These are phyloP conservation scores for Amanita pallidorosea DNA, from an alignment of 768 basidiomycete species.

Conservation along the genomic window DNA sequence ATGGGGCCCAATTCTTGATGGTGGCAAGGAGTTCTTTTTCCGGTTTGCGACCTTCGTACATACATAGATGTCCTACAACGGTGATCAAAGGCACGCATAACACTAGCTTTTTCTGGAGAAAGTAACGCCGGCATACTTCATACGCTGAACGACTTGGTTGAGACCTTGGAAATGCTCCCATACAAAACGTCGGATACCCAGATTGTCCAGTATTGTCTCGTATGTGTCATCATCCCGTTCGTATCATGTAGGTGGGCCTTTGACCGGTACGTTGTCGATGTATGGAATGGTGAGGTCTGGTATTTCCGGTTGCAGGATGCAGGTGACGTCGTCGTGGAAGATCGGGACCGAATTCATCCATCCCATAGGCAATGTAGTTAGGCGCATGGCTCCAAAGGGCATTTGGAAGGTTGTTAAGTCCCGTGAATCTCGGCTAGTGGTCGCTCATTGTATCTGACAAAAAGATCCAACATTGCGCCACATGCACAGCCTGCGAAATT, in stretches of 20 bases:
- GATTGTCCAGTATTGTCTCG: neutral
- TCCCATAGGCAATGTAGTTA: too few relatives aligned
- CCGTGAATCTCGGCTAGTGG: neutral
- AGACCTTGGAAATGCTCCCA: conserved; percentile 26
- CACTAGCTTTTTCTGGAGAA: conserved; percentile 10
- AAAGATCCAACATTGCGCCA: neutral
- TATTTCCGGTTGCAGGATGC: neutral
- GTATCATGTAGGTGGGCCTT: neutral
- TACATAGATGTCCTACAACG: conserved; percentile 25
- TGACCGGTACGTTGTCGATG: neutral
- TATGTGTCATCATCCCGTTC: neutral
- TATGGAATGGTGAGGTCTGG: too few relatives aligned
- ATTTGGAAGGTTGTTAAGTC: neutral
- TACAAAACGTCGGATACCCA: neutral
- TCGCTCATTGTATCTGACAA: neutral
- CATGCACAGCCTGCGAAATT: neutral
- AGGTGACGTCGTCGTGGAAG: too few relatives aligned
- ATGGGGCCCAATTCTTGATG: conserved; percentile 17
- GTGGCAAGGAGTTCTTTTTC: conserved; percentile 13
- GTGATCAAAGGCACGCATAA: conserved; percentile 10
- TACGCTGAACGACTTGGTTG: conserved; percentile 21
- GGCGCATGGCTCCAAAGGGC: neutral
- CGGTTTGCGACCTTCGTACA: conserved; percentile 20
- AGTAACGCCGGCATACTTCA: conserved; percentile 9
- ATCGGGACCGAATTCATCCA: too few relatives aligned